These are phyloP conservation scores for Coemansia sp. DNA, from an alignment of 192 early-diverging fungal species.

Conservation along the genomic window DNA sequence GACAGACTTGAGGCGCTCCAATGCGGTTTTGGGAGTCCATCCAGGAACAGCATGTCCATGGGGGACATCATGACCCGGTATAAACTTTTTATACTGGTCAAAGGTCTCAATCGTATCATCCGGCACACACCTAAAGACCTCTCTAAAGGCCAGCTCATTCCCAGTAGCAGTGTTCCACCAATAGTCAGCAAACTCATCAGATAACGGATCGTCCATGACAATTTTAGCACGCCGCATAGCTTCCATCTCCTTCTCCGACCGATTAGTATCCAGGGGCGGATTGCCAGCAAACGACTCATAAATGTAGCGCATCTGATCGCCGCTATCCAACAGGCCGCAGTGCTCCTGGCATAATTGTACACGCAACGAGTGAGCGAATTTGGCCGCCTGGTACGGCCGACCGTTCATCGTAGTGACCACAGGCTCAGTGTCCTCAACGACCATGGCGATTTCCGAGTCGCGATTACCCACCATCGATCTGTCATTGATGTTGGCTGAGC, in stretches of 20 bases:
- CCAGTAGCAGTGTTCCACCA: conserved; percentile 68
- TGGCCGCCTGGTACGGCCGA: conserved; percentile 69
- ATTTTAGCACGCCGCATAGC: conserved; percentile 9
- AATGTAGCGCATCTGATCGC: conserved; percentile 53
- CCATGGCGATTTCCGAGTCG: conserved; percentile 87
- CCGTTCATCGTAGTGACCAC: conserved; percentile 78
- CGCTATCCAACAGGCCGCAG: conserved; percentile 66
- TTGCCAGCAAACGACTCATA: conserved; percentile 44
- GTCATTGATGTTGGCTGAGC: conserved; percentile 92
- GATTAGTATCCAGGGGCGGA: conserved; percentile 35
- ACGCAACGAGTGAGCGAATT: conserved; percentile 75
- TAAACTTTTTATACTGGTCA: conserved; percentile 58
- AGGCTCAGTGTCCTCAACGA: conserved; percentile 73
- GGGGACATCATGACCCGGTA: conserved; percentile 47
- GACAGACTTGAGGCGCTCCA: conserved; percentile 44
- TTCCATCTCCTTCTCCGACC: conserved; percentile 17
- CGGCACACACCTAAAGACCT: conserved; percentile 85
- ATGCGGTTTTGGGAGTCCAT: conserved; percentile 18
- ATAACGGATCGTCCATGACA: conserved; percentile 69
- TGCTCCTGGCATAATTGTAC: conserved; percentile 82
- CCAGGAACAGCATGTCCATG: conserved; percentile 46
- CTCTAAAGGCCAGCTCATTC: conserved; percentile 75
- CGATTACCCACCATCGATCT: conserved; percentile 85
- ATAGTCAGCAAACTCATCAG: conserved; percentile 60
- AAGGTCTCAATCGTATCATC: conserved; percentile 76